Conservation (phyloP, 2,329 filamentous ascomycete genomes). For the Coleophoma crateriformis region DNA sequence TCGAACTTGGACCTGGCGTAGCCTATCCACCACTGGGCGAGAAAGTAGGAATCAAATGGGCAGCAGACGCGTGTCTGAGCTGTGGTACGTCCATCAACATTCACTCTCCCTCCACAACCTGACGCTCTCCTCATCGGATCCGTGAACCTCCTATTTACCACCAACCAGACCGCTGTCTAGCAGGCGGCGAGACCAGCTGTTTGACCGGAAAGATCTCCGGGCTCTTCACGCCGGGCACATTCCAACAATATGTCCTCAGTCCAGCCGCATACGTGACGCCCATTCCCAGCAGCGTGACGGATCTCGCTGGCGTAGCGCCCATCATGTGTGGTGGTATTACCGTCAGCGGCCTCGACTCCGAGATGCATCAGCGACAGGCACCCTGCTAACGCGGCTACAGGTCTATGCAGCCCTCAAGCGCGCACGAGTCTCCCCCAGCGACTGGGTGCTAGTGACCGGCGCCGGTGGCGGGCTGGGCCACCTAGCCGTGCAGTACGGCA, state of each 20-base stretch:
- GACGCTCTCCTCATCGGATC: slow-evolving; percentile 27
- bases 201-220: too few relatives aligned
- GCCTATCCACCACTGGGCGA: slow-evolving; percentile 60
- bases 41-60: slow-evolving; percentile 59
- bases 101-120: slow-evolving; percentile 37
- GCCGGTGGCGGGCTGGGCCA: slow-evolving; percentile 58
- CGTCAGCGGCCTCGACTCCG: slow-evolving; percentile 43
- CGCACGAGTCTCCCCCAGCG: neutral
- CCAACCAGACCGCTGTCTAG: too few relatives aligned
- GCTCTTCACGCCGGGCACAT: slow-evolving; percentile 61
- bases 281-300: slow-evolving; percentile 50
- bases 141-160: too few relatives aligned
- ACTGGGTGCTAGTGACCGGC: slow-evolving; percentile 45
- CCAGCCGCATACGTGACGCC: slow-evolving; percentile 62
- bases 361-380: slow-evolving; percentile 51
- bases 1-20: slow-evolving; percentile 45
- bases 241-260: slow-evolving; percentile 59
- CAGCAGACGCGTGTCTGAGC: slow-evolving; percentile 5
- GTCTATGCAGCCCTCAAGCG: too few relatives aligned
- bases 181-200: too few relatives aligned
- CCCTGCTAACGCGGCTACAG: slow-evolving; percentile 20
- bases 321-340: slow-evolving; percentile 65
- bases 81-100: slow-evolving; percentile 5
- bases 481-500: slow-evolving; percentile 50
- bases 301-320: slow-evolving; percentile 54